Evolutionary conservation across 2,329 filamentous ascomycete species (phyloP).

Genomic region (Scedosporium boydii): DNA sequence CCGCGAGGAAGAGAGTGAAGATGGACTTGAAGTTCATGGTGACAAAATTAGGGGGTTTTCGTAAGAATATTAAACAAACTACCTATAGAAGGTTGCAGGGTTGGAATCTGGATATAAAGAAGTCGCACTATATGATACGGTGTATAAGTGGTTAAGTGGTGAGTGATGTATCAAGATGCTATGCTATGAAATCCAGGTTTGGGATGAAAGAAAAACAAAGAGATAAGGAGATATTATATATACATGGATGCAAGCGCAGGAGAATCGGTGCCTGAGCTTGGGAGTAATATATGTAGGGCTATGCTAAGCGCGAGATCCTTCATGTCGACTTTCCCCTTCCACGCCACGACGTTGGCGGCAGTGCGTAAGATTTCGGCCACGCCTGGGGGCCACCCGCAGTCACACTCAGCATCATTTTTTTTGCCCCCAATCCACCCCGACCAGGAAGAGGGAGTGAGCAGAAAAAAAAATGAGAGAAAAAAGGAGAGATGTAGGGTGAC

Average conservation of each 20-base stretch:
- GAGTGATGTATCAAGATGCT: neutral
- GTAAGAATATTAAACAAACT: neutral
- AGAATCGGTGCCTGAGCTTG: neutral
- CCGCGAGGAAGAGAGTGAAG: neutral
- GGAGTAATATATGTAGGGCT: neutral
- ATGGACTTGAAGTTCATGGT: neutral
- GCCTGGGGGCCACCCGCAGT: neutral
- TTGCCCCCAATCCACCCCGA: neutral
- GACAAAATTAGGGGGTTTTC: neutral
- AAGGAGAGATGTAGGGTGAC: neutral
- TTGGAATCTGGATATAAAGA: neutral
- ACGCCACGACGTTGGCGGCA: neutral
- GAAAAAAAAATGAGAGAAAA: neutral
- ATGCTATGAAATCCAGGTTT: too few species aligned
- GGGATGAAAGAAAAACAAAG: neutral
- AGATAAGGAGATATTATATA: neutral
- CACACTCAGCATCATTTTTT: neutral
- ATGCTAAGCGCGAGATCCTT: constrained; percentile 1
- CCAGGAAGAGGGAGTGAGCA: neutral
- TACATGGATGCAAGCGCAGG: neutral
- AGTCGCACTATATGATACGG: neutral
- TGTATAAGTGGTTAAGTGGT: neutral
- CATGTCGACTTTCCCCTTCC: neutral
- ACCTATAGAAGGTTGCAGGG: neutral
- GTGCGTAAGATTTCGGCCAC: neutral